phyloP scores from a whole-genome alignment of 441 rosid genomes.

The Eruca vesicaria region DNA sequence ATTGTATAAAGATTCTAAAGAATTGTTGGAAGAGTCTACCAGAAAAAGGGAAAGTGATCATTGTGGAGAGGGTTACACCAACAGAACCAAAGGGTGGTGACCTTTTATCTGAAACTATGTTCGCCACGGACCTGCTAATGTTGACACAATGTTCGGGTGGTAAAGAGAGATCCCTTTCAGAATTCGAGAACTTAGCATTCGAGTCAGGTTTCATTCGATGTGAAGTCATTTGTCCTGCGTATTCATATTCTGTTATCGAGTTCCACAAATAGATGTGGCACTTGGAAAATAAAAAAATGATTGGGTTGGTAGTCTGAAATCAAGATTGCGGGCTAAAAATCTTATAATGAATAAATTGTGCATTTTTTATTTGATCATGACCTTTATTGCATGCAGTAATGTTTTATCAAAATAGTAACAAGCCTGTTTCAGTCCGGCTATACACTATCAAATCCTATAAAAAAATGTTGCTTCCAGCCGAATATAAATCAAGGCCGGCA shows the following conservation, averaged over 20 bases:
- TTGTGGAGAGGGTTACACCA: slow-evolving; percentile 11
- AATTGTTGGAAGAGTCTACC: slow-evolving; percentile 26
- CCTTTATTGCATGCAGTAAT: neutral
- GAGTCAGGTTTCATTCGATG: neutral
- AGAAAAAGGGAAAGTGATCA: slow-evolving; percentile 10
- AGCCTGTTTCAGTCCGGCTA: neutral
- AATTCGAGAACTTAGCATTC: neutral
- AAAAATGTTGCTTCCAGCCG: neutral
- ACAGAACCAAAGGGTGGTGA: neutral
- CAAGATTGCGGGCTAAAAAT: neutral
- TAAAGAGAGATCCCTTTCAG: neutral
- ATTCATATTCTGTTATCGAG: slow-evolving; percentile 40
- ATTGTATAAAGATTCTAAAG: slow-evolving; percentile 22
- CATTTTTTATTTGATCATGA: neutral
- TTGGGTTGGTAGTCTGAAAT: neutral
- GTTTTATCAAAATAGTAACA: neutral
- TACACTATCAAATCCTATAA: neutral
- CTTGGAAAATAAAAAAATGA: neutral
- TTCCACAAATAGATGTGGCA: slow-evolving; percentile 24
- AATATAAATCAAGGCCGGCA: neutral
- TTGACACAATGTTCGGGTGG: slow-evolving; percentile 5
- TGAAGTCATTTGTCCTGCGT: slow-evolving; percentile 20
- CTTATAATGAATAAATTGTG: neutral
- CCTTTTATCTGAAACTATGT: neutral
- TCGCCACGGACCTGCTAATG: slow-evolving; percentile 18